Base-by-base conservation (phyloP, 2,329 filamentous ascomycete genomes). In the Ilyonectria sp. region DNA sequence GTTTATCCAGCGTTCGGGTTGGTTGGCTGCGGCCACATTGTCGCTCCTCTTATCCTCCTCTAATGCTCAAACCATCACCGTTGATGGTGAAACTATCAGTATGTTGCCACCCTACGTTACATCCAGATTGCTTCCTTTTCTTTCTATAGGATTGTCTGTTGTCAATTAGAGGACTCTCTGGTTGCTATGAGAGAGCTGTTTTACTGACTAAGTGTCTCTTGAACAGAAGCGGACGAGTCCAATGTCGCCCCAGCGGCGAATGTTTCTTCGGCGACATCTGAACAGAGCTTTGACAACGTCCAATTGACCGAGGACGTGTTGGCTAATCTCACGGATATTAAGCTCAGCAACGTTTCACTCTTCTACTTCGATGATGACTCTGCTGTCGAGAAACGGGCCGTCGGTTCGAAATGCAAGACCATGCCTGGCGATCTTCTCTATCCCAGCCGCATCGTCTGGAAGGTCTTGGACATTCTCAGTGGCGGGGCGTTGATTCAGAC, bases 221-320 rank as follows among this genome's bases (percentile, higher is more conserved):
- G 21, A 17, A 8, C 19, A 76, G 75, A 37, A 10, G 75, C 70
- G 50, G 56, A 73, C 52, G 60, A 64, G 17, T 59, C 65, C 37
- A 75, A 67, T n/a, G 61, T 77, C 31, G 70, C 66, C 10, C 75
- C 76, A 19, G 75, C 75, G 17, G 70, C 66, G 5, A 69, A 68
- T 33, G 53, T 54, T 26, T 54, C 62, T 31, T 21, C 60, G 10
- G 50, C 43, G 44, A 26, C 56, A 50, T 63, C 59, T 19, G 8
- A 40, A 17, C 11, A 21, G 17, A 13, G 43, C 55, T 63, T 62
- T 21, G 78, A 81, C 64, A 65, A 62, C 19, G 60, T 76, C 3
- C 77, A 81, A 46, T 73, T 82, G 60, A 82, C 79, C 1, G 72
- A 80, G 21, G 71, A 69, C 10, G 76, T 78, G 6, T 67, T 82